Conservation (phyloP, 73 alveolate species). For the Stentor roeselii region DNA sequence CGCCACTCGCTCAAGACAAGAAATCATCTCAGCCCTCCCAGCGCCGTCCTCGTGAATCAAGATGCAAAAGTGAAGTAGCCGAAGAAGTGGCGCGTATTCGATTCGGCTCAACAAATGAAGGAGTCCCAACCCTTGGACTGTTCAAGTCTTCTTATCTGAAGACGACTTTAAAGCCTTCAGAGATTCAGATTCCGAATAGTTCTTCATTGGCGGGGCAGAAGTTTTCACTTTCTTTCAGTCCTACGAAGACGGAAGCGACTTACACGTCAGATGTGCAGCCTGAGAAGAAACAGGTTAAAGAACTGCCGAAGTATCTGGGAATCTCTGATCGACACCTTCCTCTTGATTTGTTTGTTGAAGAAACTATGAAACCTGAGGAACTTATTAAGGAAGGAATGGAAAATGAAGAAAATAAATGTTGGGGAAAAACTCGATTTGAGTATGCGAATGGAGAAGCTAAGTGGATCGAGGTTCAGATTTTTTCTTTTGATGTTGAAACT, state of each 20-base stretch:
- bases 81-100: slow-evolving; percentile 23
- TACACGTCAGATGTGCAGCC: neutral
- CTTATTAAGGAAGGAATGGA: neutral
- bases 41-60: neutral
- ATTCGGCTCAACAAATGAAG: neutral
- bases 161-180: neutral
- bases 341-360: slow-evolving; percentile 3
- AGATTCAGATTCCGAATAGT: neutral
- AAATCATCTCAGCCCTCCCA: neutral
- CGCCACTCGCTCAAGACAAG: neutral
- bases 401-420: neutral
- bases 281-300: neutral
- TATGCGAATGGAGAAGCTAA: slow-evolving; percentile 16
- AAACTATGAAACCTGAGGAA: neutral
- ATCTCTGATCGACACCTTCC: neutral
- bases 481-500: neutral
- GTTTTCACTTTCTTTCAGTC: neutral
- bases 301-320: slow-evolving; percentile 19
- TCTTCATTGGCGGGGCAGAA: neutral
- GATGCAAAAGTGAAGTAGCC: slow-evolving; percentile 18
- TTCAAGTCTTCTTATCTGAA: neutral
- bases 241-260: neutral
- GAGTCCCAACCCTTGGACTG: neutral
- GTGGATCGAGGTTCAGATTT: neutral
- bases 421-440: slow-evolving; percentile 4